Base-by-base conservation (phyloP, 306 rosid species). In the Citrullus amarus region DNA sequence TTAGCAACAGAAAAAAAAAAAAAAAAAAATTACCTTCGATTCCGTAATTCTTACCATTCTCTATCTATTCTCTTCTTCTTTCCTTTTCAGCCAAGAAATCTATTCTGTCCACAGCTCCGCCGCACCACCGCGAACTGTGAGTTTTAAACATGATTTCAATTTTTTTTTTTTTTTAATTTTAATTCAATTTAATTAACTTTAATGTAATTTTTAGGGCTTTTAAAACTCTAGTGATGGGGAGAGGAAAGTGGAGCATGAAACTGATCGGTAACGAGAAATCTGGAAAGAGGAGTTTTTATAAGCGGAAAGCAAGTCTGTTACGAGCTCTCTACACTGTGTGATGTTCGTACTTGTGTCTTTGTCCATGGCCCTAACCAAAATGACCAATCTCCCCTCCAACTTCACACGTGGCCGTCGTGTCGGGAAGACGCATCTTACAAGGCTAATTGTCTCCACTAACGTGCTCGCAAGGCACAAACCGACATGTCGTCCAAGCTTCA, bases 401-500 rank as follows among this genome's bases (percentile, higher is more conserved):
- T 73, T 2, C 39, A 79, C 32, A 65, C 75, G 0, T 79, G 76
- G 76, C 81, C 81, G 4, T 4, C 76, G 0, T 63, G 4, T 46
- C 43, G 4, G 0, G 56, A 34, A 10, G 55, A 53, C 0, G 32
- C 44, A 10, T 30, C 58, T 18, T 79, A 79, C 66, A 79, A 66
- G 8, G 6, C 62, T 9, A 53, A 66, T 10, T 28, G 60, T 51
- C 44, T 34, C 65, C 41, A 54, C 8, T 38, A 66, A 48, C 75
- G 77, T 8, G 20, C 46, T 8, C 57, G 66, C 36, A 79, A 79
- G 28, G 5, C 43, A 12, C 6, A 79, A 25, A 14, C 15, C 9
- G 81, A 79, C 41, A 79, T 79, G 28, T 79, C 75, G 28, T 79
- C 75, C 0, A 79, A 79, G 43, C 39, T 79, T 14, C 46, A 10